Base-by-base conservation (phyloP, 805 yeast genomes). In the Schwanniomyces sp. region DNA sequence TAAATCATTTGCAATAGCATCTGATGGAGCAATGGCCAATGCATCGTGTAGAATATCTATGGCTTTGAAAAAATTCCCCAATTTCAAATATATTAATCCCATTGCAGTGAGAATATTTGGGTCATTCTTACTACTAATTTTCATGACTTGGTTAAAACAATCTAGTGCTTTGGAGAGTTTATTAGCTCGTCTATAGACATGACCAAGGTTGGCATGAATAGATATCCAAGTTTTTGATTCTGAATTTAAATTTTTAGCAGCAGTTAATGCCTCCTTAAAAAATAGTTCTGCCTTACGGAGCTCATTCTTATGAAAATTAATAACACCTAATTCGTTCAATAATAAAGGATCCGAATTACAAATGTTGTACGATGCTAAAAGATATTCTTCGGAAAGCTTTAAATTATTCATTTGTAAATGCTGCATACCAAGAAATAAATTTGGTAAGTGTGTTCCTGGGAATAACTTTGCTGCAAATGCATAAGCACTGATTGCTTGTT, bases 401-500 rank as follows among this genome's bases (percentile, higher is more conserved):
- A 88, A 73, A 55, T 91, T 91, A 62, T 85, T 86, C 84, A 92
- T 86, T 50, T 89, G 91, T 56, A 91, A 70, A 64, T 94, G 92
- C 70, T 94, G 98, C 97, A 94, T 94, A 1, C 99, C 99, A 34
- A 94, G 73, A 58, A 88, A 92, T 49, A 94, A 69, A 58, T 87
- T 83, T 1, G 99, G 98, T 41, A 91, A 69, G 63, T 94, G 97
- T 3, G 91, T 85, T 1, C 96, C 96, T 0, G 91, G 91, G 59
- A 94, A 94, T 38, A 91, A 76, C 51, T 97, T 74, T 1, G 96
- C 90, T 0, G 97, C 97, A 10, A 96, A 91, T 1, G 98, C 91
- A 66, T 91, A 94, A 0, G 98, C 98, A 47, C 97, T 86, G 18
- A 94, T 86, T 1, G 98, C 98, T 66, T 94, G 98, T 64, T 94